phyloP scores from a whole-genome alignment of 2,329 filamentous ascomycete genomes.

The Trichoderma sp. region DNA sequence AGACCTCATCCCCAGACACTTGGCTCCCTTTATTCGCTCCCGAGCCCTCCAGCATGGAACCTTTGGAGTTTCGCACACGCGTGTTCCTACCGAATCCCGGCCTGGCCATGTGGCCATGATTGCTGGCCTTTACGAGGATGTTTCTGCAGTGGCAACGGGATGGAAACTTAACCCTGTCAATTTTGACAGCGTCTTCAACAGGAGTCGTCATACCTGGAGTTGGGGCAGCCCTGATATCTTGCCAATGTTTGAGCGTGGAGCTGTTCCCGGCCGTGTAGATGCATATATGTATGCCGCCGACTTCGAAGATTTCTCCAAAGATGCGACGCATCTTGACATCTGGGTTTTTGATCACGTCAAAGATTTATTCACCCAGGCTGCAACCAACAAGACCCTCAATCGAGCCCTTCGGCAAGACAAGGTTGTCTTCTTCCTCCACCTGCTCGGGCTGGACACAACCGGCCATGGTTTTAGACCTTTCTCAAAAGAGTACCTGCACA shows the following conservation, averaged over 20 bases:
- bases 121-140: constrained; percentile 94
- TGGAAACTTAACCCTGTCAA: constrained; percentile 99
- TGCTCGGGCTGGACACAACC: constrained; percentile 87
- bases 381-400: constrained; percentile 72
- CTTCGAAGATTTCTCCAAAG: constrained; percentile 82
- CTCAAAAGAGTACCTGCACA: constrained; percentile 90
- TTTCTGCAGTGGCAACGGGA: constrained; percentile 92
- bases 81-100: constrained; percentile 93
- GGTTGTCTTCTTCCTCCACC: constrained; percentile 89
- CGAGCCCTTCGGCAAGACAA: constrained; percentile 75
- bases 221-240: constrained; percentile 98
- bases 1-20: constrained; percentile 69
- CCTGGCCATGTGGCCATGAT: constrained; percentile 97
- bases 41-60: constrained; percentile 86
- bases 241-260: constrained; percentile 95
- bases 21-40: constrained; percentile 89
- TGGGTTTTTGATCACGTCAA: constrained; percentile 98
- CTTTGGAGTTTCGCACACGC: constrained; percentile 95
- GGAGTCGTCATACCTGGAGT: constrained; percentile 95
- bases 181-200: constrained; percentile 98
- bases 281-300: constrained; percentile 82
- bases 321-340: constrained; percentile 77
- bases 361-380: constrained; percentile 77
- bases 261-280: constrained; percentile 80
- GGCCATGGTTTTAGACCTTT: constrained; percentile 87